phyloP scores from a whole-genome alignment of 2,329 filamentous ascomycete genomes.

The Alternaria hordeiaustralica region DNA sequence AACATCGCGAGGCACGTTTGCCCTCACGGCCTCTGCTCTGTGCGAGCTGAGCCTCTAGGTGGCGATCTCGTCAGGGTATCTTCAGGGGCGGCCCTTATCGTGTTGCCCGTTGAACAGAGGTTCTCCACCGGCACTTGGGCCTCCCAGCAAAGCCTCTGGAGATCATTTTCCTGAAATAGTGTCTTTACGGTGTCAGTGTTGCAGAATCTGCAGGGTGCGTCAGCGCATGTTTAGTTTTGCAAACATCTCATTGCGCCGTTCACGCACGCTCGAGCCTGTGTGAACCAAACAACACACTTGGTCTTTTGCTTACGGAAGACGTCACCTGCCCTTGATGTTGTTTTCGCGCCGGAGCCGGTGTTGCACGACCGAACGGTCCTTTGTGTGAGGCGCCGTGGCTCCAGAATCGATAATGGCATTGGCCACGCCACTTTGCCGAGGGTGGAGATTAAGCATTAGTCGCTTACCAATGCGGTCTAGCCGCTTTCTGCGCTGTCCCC shows the following conservation, averaged over 20 bases:
- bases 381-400: conserved; percentile 12
- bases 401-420: conserved; percentile 22
- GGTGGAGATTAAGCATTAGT: conserved; percentile 28
- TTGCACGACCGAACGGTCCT: conserved; percentile 9
- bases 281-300: conserved; percentile 4
- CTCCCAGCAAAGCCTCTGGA: conserved; percentile 12
- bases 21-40: conserved; percentile 6
- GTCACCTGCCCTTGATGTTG: not conserved
- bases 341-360: conserved; percentile 7
- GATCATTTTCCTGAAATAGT: conserved; percentile 22
- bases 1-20: conserved; percentile 3
- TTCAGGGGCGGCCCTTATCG: conserved; percentile 25
- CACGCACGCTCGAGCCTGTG: conserved; percentile 5
- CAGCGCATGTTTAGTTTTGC: conserved; percentile 17
- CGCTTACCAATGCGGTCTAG: conserved; percentile 16
- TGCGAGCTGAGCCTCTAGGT: conserved; percentile 9
- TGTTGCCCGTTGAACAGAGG: conserved; percentile 16
- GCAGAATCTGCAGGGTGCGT: conserved; percentile 26
- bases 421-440: conserved; percentile 13
- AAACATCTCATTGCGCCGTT: conserved; percentile 12
- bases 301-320: conserved; percentile 2
- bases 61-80: conserved; percentile 12
- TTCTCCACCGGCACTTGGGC: conserved; percentile 14
- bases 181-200: conserved; percentile 20
- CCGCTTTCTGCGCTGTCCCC: conserved; percentile 2